phyloP scores from a whole-genome alignment of 1,139 yeast species.

The Eremothecium cymbalariae region DNA sequence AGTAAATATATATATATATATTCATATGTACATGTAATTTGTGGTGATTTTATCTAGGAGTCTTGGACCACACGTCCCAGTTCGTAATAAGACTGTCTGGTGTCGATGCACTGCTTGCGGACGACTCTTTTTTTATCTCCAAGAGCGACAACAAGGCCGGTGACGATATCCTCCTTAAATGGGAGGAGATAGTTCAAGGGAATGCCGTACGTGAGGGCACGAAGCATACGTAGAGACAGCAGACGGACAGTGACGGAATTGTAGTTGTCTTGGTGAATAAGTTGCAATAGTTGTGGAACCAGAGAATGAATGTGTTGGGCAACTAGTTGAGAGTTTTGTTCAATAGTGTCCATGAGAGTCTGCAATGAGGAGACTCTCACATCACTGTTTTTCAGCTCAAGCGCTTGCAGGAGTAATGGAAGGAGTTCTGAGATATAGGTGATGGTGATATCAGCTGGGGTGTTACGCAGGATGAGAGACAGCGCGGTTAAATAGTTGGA shows the following conservation, averaged over 20 bases:
- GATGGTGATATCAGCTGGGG: slow-evolving; percentile 51
- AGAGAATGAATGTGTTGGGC: slow-evolving; percentile 48
- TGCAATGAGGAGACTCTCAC: slow-evolving; percentile 53
- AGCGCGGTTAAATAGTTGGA: slow-evolving; percentile 55
- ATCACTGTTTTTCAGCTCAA: slow-evolving; percentile 42
- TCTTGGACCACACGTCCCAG: no score
- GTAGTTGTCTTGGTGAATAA: slow-evolving; percentile 29
- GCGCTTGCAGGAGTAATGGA: slow-evolving; percentile 64
- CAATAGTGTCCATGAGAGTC: slow-evolving; percentile 46
- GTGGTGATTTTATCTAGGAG: background rate
- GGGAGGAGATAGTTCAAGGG: slow-evolving; percentile 42
- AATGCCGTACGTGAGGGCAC: slow-evolving; percentile 37
- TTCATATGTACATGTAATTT: no score
- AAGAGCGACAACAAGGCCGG: slow-evolving; percentile 43
- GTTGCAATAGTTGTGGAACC: slow-evolving; percentile 45
- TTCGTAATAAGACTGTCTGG: slow-evolving; percentile 70
- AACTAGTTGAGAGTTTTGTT: slow-evolving; percentile 45
- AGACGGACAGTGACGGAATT: slow-evolving; percentile 44
- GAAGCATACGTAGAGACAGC: slow-evolving; percentile 50
- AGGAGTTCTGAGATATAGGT: slow-evolving; percentile 56
- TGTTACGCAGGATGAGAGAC: slow-evolving; percentile 57
- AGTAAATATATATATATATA: no score
- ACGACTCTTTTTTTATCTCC: slow-evolving; percentile 72
- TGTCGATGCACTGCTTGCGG: slow-evolving; percentile 66
- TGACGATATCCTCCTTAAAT: slow-evolving; percentile 45